Conservation (phyloP, 306 rosid genomes). For the Canavalia gladiata region DNA sequence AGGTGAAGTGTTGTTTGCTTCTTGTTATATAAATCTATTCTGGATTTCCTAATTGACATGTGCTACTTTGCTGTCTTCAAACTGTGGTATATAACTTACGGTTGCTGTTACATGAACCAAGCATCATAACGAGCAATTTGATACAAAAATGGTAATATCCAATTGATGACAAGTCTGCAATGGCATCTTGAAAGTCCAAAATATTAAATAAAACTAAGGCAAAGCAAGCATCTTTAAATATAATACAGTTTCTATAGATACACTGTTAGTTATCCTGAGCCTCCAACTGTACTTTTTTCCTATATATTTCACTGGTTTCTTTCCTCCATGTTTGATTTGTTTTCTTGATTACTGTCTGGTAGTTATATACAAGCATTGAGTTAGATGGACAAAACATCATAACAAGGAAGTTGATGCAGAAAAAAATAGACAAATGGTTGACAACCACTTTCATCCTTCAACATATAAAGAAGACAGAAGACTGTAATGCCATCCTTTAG, state of each 20-base stretch:
- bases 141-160: background rate
- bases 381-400: background rate
- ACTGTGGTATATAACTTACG: background rate
- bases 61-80: background rate
- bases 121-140: background rate
- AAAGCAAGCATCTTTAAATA: background rate
- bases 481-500: background rate
- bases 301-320: background rate
- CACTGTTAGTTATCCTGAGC: background rate
- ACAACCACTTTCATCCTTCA: background rate
- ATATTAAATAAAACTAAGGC: background rate
- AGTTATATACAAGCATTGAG: background rate
- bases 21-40: background rate
- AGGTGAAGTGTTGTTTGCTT: conserved; percentile 58
- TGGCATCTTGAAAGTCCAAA: background rate
- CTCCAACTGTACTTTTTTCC: background rate
- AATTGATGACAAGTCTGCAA: background rate
- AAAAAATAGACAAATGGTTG: background rate
- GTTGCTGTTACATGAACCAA: background rate
- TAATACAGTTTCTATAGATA: too few relatives aligned
- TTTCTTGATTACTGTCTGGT: background rate
- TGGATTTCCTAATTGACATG: background rate
- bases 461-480: background rate
- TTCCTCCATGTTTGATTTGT: too few relatives aligned
- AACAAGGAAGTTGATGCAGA: background rate